Evolutionary conservation across 768 basidiomycete genomes (phyloP).

Genomic region (Phanerochaete sordida): DNA sequence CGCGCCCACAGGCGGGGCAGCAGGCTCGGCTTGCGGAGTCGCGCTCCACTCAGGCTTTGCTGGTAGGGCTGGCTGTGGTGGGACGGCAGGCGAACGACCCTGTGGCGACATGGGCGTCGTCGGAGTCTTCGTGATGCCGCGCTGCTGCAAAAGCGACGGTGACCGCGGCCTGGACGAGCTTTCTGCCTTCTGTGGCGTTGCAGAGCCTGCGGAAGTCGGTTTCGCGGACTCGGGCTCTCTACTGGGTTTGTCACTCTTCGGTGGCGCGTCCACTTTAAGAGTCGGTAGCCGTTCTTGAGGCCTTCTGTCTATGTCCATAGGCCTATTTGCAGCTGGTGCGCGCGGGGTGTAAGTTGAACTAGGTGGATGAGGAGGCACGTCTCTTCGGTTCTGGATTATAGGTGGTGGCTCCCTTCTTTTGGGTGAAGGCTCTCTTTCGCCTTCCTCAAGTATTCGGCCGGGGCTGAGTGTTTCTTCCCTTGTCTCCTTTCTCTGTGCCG

Average conservation of each 20-base stretch:
- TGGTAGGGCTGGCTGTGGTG: no score
- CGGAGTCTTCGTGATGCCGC: constrained; percentile 6
- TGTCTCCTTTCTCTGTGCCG: not conserved
- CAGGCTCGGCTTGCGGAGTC: not conserved
- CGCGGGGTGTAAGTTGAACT: not conserved
- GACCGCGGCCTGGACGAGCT: constrained; percentile 9
- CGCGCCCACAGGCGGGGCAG: not conserved
- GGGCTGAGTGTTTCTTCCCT: not conserved
- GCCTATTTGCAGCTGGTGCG: not conserved
- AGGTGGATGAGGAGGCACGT: not conserved
- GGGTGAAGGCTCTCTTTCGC: not conserved
- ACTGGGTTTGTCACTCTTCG: not conserved
- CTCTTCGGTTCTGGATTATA: no score
- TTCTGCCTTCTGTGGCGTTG: not conserved
- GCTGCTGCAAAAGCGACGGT: constrained; percentile 12
- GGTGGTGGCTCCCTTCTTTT: not conserved
- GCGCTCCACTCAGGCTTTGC: constrained; percentile 13
- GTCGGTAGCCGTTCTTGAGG: not conserved
- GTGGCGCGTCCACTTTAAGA: not conserved
- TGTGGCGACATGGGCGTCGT: constrained; percentile 17
- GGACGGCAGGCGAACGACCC: constrained; percentile 4
- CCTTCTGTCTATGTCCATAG: not conserved
- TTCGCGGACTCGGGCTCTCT: not conserved
- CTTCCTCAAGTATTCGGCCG: not conserved
- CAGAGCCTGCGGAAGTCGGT: not conserved